These are phyloP conservation scores for Oryza meyeriana DNA, from an alignment of 176 grass and related monocot species.

Conservation along the genomic window DNA sequence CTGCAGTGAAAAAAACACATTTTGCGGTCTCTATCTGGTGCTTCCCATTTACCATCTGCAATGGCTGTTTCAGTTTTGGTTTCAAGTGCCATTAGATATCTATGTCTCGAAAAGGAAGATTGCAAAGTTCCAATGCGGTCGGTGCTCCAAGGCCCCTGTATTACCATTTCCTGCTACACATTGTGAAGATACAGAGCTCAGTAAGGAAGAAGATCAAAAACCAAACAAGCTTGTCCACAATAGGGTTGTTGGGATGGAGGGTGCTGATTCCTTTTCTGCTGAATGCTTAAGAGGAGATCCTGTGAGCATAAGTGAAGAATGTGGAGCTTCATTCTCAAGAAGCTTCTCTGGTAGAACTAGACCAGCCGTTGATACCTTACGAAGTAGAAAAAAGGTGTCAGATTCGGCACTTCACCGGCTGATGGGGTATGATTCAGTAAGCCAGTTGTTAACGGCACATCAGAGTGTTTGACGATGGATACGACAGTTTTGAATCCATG, in stretches of 20 bases:
- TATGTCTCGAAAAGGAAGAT: conserved; percentile 57
- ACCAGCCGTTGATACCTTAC: conserved; percentile 23
- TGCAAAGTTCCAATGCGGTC: conserved; percentile 69
- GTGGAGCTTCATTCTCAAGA: conserved; percentile 47
- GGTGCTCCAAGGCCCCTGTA: conserved; percentile 64
- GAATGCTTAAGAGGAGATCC: conserved; percentile 26
- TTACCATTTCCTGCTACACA: conserved; percentile 54
- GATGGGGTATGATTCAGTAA: conserved; percentile 96
- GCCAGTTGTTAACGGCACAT: conserved; percentile 58
- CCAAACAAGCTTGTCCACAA: background rate
- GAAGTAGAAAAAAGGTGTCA: conserved; percentile 39
- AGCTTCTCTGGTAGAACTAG: conserved; percentile 44
- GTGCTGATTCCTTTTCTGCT: conserved; percentile 28
- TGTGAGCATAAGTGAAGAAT: conserved; percentile 36
- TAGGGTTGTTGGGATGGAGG: conserved; percentile 11
- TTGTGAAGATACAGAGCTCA: background rate
- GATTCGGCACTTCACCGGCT: conserved; percentile 69
- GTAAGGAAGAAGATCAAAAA: conserved; percentile 5
- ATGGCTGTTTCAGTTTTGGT: conserved; percentile 66
- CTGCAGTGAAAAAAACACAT: conserved; percentile 54
- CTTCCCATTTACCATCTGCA: conserved; percentile 77
- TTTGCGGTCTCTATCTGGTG: conserved; percentile 71
- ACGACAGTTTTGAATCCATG: conserved; percentile 68
- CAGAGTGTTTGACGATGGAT: conserved; percentile 42
- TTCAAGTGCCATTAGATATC: conserved; percentile 80